Evolutionary conservation across 2,329 filamentous ascomycete species (phyloP).

Genomic region (Microsporum audouinii): DNA sequence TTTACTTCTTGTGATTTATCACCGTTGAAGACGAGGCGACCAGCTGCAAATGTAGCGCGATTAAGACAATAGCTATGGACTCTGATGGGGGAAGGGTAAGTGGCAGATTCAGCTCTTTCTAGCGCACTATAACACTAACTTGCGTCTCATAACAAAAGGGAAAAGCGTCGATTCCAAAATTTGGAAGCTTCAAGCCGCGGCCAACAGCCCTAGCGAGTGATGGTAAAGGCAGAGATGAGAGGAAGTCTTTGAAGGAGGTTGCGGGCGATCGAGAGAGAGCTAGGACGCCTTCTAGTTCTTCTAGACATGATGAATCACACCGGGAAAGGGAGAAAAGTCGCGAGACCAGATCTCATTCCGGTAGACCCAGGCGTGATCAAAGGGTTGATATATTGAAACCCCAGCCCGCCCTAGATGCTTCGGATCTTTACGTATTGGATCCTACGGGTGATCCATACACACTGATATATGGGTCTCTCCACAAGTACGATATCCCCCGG

Average conservation of each 20-base stretch:
- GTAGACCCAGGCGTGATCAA: not conserved
- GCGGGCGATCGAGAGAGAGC: not conserved
- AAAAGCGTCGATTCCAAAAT: conserved; percentile 50
- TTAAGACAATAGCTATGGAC: conserved; percentile 22
- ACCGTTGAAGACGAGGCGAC: no score
- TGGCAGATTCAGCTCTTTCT: not conserved
- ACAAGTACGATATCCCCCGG: conserved; percentile 58
- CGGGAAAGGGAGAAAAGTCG: not conserved
- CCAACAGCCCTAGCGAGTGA: not conserved
- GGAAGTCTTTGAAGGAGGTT: not conserved
- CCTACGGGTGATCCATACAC: conserved; percentile 66
- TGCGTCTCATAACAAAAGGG: conserved; percentile 16
- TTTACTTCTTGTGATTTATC: not conserved
- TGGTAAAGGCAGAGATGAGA: not conserved
- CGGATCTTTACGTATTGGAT: conserved; percentile 51
- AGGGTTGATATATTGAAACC: not conserved
- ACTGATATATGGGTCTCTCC: conserved; percentile 58
- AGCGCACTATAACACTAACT: not conserved
- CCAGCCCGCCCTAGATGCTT: not conserved
- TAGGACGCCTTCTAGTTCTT: not conserved
- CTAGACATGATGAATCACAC: not conserved
- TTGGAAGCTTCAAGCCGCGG: conserved; percentile 54
- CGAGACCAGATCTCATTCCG: not conserved
- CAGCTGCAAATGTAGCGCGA: not conserved
- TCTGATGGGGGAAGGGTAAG: conserved; percentile 26